Evolutionary conservation across 305 asterid species (phyloP), one percentile per base, ranked within the genome.

Genomic region (Petunia hybrid): DNA sequence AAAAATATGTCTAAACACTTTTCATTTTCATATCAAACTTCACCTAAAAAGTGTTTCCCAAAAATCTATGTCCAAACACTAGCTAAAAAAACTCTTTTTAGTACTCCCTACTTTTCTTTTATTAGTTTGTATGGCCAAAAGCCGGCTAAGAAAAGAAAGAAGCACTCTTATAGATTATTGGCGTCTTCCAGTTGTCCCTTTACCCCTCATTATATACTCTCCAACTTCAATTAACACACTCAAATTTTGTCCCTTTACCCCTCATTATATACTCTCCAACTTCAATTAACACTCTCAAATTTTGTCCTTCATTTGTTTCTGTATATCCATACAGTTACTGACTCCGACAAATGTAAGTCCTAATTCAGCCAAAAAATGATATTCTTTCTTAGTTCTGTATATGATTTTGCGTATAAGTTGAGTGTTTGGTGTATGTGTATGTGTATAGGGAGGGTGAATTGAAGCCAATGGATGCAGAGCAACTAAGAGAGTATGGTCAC

Each of bases 391-490:
- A 46, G 63, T 51, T 51, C 3, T 51, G 45, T 13, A 43, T 41
- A 36, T 71, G 78, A 35, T 46, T 48, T n/a, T 43, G 14, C 9
- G 10, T 41, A 43, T 61, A 53, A 36, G 5, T 78, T 46, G 8
- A 13, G 68, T 4, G 8, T 71, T 78, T 45, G 36, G 13, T 78
- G 22, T 63, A 22, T 78, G 62, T 78, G 9, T 8, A 2, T 64
- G 62, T 60, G 16, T 0, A 62, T 16, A 91, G 98, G 97, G 95
- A 91, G 60, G 88, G 90, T 63, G 89, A 64, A 78, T 85, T 95
- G 91, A 94, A 94, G 93, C 92, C 97, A 76, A 95, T 95, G 98
- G 97, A 94, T 78, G 86, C 98, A 1, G 98, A 95, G 76, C 98
- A 94, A 82, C 80, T 95, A 83, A 89, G 98, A 85, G 99, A 92